These are phyloP conservation scores for Zasmidium cellare DNA, from an alignment of 2,329 filamentous ascomycete species.

Conservation along the genomic window DNA sequence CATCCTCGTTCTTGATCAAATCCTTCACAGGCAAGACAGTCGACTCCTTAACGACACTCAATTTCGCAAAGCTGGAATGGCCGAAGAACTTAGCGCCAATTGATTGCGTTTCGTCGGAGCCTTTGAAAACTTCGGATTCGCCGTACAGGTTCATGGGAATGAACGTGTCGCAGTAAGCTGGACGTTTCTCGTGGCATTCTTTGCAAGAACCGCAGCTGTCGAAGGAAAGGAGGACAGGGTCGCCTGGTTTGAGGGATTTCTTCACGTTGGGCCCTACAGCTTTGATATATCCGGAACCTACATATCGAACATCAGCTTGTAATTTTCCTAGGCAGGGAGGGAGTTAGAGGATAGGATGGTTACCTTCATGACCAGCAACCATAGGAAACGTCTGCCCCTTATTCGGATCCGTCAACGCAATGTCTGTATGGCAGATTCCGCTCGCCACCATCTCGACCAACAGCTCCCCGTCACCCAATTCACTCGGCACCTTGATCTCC, in stretches of 20 bases:
- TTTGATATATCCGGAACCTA: slow-evolving; percentile 46
- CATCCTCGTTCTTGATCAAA: slow-evolving; percentile 23
- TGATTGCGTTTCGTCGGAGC: slow-evolving; percentile 4
- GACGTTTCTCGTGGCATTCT: slow-evolving; percentile 18
- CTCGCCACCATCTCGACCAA: slow-evolving; percentile 29
- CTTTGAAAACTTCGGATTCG: slow-evolving; percentile 21
- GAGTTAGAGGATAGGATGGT: too few relatives aligned
- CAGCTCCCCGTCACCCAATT: slow-evolving; percentile 24
- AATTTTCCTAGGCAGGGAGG: background rate
- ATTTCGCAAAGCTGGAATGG: slow-evolving; percentile 26
- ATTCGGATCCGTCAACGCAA: slow-evolving; percentile 19
- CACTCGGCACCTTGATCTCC: slow-evolving; percentile 20
- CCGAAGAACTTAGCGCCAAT: slow-evolving; percentile 31
- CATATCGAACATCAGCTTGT: background rate
- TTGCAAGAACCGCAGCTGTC: slow-evolving; percentile 22
- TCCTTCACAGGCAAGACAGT: slow-evolving; percentile 23
- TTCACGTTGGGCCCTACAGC: slow-evolving; percentile 40
- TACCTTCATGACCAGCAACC: slow-evolving; percentile 26
- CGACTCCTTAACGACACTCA: slow-evolving; percentile 25
- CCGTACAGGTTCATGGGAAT: slow-evolving; percentile 20
- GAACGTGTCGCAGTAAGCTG: slow-evolving; percentile 26
- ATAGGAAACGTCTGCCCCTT: slow-evolving; percentile 26
- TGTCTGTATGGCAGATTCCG: slow-evolving; percentile 31
- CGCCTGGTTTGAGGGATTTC: slow-evolving; percentile 22
- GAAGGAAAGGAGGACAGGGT: slow-evolving; percentile 27